These are phyloP conservation scores for Aspergillus cavernicola DNA, from an alignment of 495 filamentous ascomycete species.

Conservation along the genomic window DNA sequence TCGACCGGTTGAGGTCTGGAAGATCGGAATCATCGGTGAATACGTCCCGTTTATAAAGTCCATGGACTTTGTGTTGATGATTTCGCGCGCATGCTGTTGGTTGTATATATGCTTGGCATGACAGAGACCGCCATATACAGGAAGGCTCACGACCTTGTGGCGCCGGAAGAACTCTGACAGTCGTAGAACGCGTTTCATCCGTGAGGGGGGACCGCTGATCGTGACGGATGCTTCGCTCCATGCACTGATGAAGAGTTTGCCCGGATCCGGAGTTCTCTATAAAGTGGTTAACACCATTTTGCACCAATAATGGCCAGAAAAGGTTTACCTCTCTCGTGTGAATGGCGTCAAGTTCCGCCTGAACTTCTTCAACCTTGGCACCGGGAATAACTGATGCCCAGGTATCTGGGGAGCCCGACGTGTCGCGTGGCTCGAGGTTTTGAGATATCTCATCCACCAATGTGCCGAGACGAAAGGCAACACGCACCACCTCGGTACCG, in stretches of 20 bases:
- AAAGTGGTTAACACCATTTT: neutral
- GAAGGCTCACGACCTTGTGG: constrained; percentile 21
- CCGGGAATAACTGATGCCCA: constrained; percentile 38
- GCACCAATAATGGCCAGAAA: neutral
- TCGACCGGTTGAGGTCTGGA: constrained; percentile 18
- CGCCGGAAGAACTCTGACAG: constrained; percentile 23
- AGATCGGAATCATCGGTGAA: constrained; percentile 4
- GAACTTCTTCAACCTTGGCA: constrained; percentile 23
- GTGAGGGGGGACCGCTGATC: constrained; percentile 39
- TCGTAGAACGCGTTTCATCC: constrained; percentile 27
- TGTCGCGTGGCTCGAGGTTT: constrained; percentile 12
- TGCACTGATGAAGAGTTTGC: constrained; percentile 36
- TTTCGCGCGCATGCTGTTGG: constrained; percentile 52
- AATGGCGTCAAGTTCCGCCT: constrained; percentile 28
- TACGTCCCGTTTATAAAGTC: neutral
- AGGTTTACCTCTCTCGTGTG: constrained; percentile 12
- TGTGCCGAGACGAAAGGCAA: constrained; percentile 32
- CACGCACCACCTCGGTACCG: constrained; percentile 27
- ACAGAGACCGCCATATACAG: constrained; percentile 35
- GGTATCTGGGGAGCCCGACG: constrained; percentile 9
- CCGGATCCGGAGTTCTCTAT: constrained; percentile 9
- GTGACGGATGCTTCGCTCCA: constrained; percentile 22
- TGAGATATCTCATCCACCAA: constrained; percentile 30
- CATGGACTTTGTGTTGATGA: neutral
- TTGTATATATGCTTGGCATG: constrained; percentile 43